These are phyloP conservation scores for Macrophomina phaseolina DNA, from an alignment of 2,329 filamentous ascomycete species.

Conservation along the genomic window DNA sequence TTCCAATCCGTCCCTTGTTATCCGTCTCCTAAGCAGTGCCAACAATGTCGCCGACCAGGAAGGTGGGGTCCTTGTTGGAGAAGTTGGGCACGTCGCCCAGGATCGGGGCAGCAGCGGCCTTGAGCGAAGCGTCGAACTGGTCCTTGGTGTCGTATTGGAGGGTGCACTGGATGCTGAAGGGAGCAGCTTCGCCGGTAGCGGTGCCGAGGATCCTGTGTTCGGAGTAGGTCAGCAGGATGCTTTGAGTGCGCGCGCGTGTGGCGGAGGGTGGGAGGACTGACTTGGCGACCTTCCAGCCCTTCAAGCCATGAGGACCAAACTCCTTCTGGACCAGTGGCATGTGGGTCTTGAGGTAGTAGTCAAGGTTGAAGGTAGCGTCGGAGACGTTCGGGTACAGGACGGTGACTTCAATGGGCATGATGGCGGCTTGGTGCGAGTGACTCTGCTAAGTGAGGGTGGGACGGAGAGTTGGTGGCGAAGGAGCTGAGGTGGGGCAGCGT, in stretches of 20 bases:
- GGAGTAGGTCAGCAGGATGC: neutral
- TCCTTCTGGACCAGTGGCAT: constrained; percentile 44
- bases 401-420: constrained; percentile 34
- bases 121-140: constrained; percentile 37
- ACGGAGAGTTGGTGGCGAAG: neutral
- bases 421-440: constrained; percentile 9
- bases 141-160: constrained; percentile 39
- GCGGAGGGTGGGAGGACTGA: neutral
- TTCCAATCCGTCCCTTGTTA: neutral
- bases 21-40: constrained; percentile 16
- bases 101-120: constrained; percentile 33
- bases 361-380: constrained; percentile 46
- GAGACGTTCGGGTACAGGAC: constrained; percentile 26
- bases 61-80: constrained; percentile 40
- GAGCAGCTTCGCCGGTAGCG: constrained; percentile 32
- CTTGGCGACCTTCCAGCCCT: constrained; percentile 31
- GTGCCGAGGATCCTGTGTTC: constrained; percentile 33
- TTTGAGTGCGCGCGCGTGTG: neutral
- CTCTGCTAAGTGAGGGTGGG: neutral
- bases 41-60: constrained; percentile 35
- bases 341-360: constrained; percentile 47
- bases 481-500: neutral
- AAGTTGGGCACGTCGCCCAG: constrained; percentile 45
- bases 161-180: constrained; percentile 41
- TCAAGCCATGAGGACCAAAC: constrained; percentile 40